These are phyloP conservation scores for Peronospora farinosa DNA, from an alignment of 352 stramenopile genomes.

Conservation along the genomic window DNA sequence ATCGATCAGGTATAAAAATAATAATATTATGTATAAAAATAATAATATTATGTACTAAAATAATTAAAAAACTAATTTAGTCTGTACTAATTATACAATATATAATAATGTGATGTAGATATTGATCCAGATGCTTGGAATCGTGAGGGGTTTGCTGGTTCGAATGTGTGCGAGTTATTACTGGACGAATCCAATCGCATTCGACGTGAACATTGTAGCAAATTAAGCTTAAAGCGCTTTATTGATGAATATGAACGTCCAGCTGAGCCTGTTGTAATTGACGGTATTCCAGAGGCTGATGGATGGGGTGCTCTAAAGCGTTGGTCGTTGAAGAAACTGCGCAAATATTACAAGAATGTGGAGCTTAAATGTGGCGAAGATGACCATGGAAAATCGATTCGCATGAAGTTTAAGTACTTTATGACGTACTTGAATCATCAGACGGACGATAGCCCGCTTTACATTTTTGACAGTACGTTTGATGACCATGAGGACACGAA, in stretches of 20 bases:
- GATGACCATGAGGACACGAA: conserved; percentile 79
- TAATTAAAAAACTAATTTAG: no score
- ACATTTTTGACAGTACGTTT: conserved; percentile 97
- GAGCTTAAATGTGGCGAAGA: conserved; percentile 79
- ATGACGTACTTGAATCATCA: conserved; percentile 63
- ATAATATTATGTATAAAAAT: neutral
- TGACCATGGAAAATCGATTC: conserved; percentile 68
- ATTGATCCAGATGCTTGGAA: conserved; percentile 61
- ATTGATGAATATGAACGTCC: conserved; percentile 80
- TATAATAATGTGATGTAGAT: no score
- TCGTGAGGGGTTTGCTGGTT: conserved; percentile 76
- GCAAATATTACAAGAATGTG: conserved; percentile 71
- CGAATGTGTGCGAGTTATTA: conserved; percentile 68
- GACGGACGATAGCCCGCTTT: conserved; percentile 89
- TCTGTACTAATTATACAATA: no score
- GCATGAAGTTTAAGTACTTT: conserved; percentile 83
- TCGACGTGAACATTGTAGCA: conserved; percentile 61
- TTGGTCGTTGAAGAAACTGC: conserved; percentile 74
- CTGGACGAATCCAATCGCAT: conserved; percentile 62
- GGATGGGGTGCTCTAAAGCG: conserved; percentile 57
- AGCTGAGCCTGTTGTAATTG: conserved; percentile 71
- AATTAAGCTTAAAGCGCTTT: conserved; percentile 77
- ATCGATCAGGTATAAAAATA: conserved; percentile 48
- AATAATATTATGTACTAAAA: neutral
- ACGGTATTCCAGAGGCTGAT: conserved; percentile 75